Percentiles rank a stretch among this genome's conserved stretches.
Conservation (phyloP, 1,284 basidiomycete genomes). For the Moniliophthora roreri region DNA sequence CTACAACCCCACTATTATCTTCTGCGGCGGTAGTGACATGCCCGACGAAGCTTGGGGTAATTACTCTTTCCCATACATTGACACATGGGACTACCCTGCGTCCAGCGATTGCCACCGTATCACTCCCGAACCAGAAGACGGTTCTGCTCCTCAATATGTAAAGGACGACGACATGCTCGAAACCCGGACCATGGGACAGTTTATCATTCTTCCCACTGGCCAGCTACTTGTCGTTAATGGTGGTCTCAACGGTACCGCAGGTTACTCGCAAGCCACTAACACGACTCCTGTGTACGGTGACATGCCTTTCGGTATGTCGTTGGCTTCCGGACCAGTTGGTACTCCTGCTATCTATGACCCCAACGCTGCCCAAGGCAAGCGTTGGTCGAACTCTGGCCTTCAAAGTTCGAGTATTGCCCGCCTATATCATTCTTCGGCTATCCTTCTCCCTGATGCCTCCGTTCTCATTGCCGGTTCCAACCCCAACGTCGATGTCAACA, state of each 20-base stretch:
- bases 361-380: constrained; percentile 54
- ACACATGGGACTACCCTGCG: constrained; percentile 66
- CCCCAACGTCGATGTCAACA: constrained; percentile 85
- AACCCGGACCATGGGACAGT: not conserved
- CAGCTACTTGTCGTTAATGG: constrained; percentile 1
- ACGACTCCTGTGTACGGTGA: not conserved
- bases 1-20: constrained; percentile 82
- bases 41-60: constrained; percentile 71
- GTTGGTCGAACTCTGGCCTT: constrained; percentile 73
- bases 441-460: constrained; percentile 85
- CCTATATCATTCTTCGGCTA: constrained; percentile 87
- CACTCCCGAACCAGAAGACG: constrained; percentile 76
- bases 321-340: constrained; percentile 65
- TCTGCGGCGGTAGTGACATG: constrained; percentile 87
- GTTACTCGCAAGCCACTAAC: not conserved
- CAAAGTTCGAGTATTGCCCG: constrained; percentile 63
- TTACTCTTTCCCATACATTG: constrained; percentile 64
- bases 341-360: constrained; percentile 81
- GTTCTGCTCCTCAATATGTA: constrained; percentile 25
- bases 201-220: not conserved
- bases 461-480: constrained; percentile 91
- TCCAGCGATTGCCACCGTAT: constrained; percentile 71
- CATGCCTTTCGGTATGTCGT: constrained; percentile 38
- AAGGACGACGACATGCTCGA: constrained; percentile 68
- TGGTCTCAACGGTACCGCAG: not conserved